Evolutionary conservation across 2,329 filamentous ascomycete genomes (phyloP).

Genomic region (Penicillium thymicola): DNA sequence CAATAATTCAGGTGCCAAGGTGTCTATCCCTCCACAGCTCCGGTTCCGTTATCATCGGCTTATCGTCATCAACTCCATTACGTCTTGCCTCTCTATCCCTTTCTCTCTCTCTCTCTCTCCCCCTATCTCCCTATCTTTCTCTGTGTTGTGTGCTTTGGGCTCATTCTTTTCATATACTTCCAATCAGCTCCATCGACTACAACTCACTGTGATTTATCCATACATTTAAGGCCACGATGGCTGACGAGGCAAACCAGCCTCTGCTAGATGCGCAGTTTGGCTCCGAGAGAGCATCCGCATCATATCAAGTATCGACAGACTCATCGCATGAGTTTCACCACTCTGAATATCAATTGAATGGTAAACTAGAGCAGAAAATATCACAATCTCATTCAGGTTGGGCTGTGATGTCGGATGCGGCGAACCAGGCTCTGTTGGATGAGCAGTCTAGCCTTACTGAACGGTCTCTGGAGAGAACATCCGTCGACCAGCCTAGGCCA

Average conservation of each 20-base stretch:
- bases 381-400: neutral
- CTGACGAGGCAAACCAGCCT: conserved; percentile 33
- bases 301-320: conserved; percentile 1
- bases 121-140: neutral
- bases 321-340: conserved; percentile 6
- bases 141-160: neutral
- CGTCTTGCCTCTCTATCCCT: neutral
- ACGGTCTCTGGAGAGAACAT: conserved; percentile 13
- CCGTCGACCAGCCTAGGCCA: conserved; percentile 17
- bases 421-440: neutral
- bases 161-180: neutral
- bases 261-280: conserved; percentile 27
- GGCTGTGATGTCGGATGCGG: neutral
- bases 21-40: conserved; percentile 18
- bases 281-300: neutral
- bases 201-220: neutral
- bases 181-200: neutral
- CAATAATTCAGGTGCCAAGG: conserved; percentile 6
- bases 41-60: conserved; percentile 20
- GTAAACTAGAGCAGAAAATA: neutral
- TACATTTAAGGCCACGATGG: conserved; percentile 27
- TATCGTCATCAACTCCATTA: conserved; percentile 19
- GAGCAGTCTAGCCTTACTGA: neutral
- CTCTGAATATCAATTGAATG: neutral
- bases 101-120: neutral